phyloP scores from a whole-genome alignment of 108 stramenopile genomes.

The Stephanodiscus minutulus region DNA sequence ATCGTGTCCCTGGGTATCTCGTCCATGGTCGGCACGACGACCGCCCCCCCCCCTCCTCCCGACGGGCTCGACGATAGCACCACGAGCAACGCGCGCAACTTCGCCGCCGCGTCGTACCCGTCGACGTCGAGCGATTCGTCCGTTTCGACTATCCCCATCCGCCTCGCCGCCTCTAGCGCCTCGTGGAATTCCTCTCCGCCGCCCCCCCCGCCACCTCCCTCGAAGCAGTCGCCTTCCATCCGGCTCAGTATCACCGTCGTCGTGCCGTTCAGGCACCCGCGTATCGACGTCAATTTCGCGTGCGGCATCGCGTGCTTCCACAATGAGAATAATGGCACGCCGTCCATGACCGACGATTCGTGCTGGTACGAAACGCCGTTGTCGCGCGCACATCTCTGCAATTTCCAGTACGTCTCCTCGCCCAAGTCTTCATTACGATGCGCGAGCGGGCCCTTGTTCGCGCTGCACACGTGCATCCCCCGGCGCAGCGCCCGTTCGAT shows the following conservation, averaged over 20 bases:
- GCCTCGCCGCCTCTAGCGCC: constrained; percentile 24
- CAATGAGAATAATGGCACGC: constrained; percentile 32
- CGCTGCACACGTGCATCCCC: constrained; percentile 29
- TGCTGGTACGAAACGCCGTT: constrained; percentile 22
- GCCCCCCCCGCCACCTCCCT: not conserved
- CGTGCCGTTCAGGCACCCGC: constrained; percentile 37
- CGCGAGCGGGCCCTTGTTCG: constrained; percentile 36
- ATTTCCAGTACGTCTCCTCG: constrained; percentile 26
- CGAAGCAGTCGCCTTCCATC: constrained; percentile 24
- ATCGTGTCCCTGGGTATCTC: constrained; percentile 35
- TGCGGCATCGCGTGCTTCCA: constrained; percentile 31
- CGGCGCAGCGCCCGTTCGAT: constrained; percentile 17
- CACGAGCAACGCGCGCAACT: constrained; percentile 40
- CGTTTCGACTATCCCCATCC: constrained; percentile 40
- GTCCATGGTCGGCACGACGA: constrained; percentile 30
- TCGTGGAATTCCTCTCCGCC: constrained; percentile 27
- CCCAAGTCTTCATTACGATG: not conserved
- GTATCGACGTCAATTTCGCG: constrained; percentile 11
- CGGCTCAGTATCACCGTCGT: constrained; percentile 36
- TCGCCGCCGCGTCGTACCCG: constrained; percentile 46
- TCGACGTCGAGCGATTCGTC: constrained; percentile 47
- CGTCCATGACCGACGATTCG: constrained; percentile 46
- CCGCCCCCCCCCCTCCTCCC: not conserved
- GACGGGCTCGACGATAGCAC: constrained; percentile 12
- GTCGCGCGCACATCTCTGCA: constrained; percentile 13